Evolutionary conservation across 2,329 filamentous ascomycete genomes (phyloP).

Genomic region (Epichloe typhina): DNA sequence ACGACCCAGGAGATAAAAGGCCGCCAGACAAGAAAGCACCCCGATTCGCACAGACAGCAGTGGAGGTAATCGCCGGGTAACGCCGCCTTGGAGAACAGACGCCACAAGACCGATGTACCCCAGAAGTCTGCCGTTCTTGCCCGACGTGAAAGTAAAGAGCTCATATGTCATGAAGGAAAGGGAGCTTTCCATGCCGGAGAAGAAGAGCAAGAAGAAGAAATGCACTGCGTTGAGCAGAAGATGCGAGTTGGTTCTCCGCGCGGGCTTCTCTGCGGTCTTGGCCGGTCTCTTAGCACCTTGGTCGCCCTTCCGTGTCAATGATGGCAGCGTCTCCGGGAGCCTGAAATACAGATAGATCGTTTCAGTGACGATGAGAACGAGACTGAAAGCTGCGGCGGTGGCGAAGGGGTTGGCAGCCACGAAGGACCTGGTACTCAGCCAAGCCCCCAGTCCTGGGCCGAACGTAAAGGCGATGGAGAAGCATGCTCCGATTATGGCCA

Average conservation of each 20-base stretch:
- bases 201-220: conserved; percentile 86
- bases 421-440: conserved; percentile 61
- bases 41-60: conserved; percentile 69
- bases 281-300: conserved; percentile 15
- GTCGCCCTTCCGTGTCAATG: conserved; percentile 26
- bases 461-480: conserved; percentile 97
- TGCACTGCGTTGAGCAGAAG: conserved; percentile 72
- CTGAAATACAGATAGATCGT: conserved; percentile 74
- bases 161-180: conserved; percentile 96
- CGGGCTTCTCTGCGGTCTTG: conserved; percentile 11
- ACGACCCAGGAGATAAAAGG: conserved; percentile 67
- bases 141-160: conserved; percentile 69
- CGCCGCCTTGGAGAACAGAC: conserved; percentile 82
- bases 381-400: conserved; percentile 75
- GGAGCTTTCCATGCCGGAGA: conserved; percentile 96
- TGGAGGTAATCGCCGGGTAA: conserved; percentile 75
- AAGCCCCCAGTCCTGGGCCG: conserved; percentile 83
- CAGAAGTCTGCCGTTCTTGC: conserved; percentile 71
- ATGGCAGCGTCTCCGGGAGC: conserved; percentile 77
- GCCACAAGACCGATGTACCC: conserved; percentile 87
- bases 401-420: conserved; percentile 88
- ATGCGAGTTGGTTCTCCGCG: conserved; percentile 66
- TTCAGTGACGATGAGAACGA: conserved; percentile 74
- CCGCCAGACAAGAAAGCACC: conserved; percentile 60
- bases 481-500: conserved; percentile 92